Evolutionary conservation across 768 basidiomycete species (phyloP).

Genomic region (Russula sp.): DNA sequence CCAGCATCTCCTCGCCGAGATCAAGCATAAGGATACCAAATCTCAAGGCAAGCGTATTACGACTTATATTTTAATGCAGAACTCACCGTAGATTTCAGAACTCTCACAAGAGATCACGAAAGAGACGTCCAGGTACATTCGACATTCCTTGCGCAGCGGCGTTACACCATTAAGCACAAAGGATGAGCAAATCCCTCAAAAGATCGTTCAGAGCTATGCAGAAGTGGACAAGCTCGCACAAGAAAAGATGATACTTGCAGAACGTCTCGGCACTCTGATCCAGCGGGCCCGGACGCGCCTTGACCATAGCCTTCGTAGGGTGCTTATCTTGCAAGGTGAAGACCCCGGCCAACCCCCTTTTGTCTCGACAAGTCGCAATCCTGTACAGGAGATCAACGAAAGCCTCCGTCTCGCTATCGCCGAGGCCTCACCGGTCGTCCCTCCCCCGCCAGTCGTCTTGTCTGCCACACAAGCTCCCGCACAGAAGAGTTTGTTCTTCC

Average conservation of each 20-base stretch:
- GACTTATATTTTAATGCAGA: not conserved
- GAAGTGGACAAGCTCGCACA: constrained; percentile 30
- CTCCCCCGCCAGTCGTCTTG: constrained; percentile 9
- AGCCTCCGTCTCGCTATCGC: constrained; percentile 17
- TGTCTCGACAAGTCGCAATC: constrained; percentile 28
- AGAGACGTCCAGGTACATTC: constrained; percentile 38
- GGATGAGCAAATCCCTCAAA: constrained; percentile 33
- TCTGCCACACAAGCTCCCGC: constrained; percentile 4
- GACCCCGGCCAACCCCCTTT: constrained; percentile 30
- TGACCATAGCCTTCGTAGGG: constrained; percentile 39
- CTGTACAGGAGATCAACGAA: constrained; percentile 32
- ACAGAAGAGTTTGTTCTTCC: constrained; percentile 13
- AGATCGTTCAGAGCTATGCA: constrained; percentile 27
- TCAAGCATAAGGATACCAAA: constrained; percentile 37
- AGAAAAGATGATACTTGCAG: constrained; percentile 39
- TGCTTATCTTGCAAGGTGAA: constrained; percentile 40
- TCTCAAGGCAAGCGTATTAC: constrained; percentile 32
- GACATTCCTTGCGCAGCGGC: constrained; percentile 33
- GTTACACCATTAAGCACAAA: constrained; percentile 25
- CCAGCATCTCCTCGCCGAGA: constrained; percentile 41
- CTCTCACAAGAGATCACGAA: constrained; percentile 38
- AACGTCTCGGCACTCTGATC: constrained; percentile 39
- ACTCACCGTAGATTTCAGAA: constrained; percentile 26
- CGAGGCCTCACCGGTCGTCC: constrained; percentile 14
- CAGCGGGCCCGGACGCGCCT: constrained; percentile 40